Evolutionary conservation across 768 basidiomycete genomes (phyloP).

Genomic region (Suillus weaverae): DNA sequence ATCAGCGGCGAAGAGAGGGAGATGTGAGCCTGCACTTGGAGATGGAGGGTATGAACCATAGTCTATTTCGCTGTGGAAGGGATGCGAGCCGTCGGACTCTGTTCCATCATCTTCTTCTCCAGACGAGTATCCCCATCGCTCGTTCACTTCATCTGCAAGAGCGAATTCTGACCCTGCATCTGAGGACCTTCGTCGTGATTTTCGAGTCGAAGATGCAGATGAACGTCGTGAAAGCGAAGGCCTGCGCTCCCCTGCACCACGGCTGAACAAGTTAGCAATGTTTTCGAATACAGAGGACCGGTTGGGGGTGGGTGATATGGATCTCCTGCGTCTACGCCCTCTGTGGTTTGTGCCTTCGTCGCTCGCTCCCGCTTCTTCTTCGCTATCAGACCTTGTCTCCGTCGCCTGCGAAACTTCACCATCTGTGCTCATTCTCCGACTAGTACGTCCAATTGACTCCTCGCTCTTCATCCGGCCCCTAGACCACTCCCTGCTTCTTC

Average conservation of each 20-base stretch:
- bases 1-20: conserved; percentile 73
- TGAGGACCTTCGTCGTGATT: conserved; percentile 54
- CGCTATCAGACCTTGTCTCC: conserved; percentile 37
- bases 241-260: conserved; percentile 48
- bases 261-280: conserved; percentile 66
- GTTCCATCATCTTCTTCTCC: conserved; percentile 68
- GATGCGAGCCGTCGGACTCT: conserved; percentile 22
- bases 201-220: conserved; percentile 48
- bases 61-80: conserved; percentile 56
- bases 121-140: conserved; percentile 93
- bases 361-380: conserved; percentile 37
- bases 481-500: conserved; percentile 58
- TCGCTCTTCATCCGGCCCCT: conserved; percentile 50
- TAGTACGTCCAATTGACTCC: conserved; percentile 34
- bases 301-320: conserved; percentile 39
- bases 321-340: conserved; percentile 34
- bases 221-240: conserved; percentile 61
- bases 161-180: conserved; percentile 61
- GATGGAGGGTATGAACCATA: conserved; percentile 74
- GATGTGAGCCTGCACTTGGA: conserved; percentile 45
- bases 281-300: conserved; percentile 57
- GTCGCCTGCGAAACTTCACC: conserved; percentile 41
- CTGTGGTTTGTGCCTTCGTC: conserved; percentile 29
- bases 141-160: conserved; percentile 57
- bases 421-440: conserved; percentile 47